Conservation (phyloP, 192 early-diverging fungal species). For the Haplosporangium gracile region DNA sequence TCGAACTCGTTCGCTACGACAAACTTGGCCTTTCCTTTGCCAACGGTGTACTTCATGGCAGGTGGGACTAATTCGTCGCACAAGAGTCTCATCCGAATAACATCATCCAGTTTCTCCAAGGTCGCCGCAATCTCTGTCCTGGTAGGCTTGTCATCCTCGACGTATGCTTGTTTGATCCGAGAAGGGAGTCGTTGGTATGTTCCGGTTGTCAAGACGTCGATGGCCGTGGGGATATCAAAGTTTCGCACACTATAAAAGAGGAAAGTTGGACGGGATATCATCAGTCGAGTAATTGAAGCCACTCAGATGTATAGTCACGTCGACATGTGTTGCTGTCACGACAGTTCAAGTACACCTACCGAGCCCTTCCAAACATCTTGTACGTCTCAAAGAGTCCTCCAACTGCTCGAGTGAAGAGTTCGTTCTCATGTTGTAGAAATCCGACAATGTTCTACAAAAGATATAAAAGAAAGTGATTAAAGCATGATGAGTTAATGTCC, state of each 20-base stretch:
- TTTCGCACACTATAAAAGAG: conserved; percentile 72
- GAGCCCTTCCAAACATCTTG: conserved; percentile 63
- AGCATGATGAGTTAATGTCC: conserved; percentile 25
- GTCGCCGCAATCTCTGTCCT: conserved; percentile 72
- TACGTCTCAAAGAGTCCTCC: conserved; percentile 69
- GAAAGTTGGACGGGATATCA: not conserved
- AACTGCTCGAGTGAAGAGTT: conserved; percentile 69
- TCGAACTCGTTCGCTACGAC: conserved; percentile 79
- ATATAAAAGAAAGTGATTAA: not conserved
- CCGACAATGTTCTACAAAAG: conserved; percentile 67
- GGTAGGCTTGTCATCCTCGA: conserved; percentile 70
- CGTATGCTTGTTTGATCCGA: conserved; percentile 73
- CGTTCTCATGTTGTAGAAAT: conserved; percentile 73
- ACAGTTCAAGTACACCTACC: conserved; percentile 46
- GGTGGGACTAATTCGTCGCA: conserved; percentile 78
- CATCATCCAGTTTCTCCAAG: conserved; percentile 73
- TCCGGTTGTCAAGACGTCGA: conserved; percentile 89
- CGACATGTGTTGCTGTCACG: not conserved
- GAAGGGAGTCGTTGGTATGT: conserved; percentile 84
- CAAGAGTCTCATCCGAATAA: conserved; percentile 80
- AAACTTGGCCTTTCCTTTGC: conserved; percentile 81
- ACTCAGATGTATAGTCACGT: not conserved
- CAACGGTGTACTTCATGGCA: conserved; percentile 71
- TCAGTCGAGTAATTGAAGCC: not conserved
- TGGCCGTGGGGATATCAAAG: conserved; percentile 86